Conservation (phyloP, 768 basidiomycete genomes). For the Rhodocollybia butyracea region DNA sequence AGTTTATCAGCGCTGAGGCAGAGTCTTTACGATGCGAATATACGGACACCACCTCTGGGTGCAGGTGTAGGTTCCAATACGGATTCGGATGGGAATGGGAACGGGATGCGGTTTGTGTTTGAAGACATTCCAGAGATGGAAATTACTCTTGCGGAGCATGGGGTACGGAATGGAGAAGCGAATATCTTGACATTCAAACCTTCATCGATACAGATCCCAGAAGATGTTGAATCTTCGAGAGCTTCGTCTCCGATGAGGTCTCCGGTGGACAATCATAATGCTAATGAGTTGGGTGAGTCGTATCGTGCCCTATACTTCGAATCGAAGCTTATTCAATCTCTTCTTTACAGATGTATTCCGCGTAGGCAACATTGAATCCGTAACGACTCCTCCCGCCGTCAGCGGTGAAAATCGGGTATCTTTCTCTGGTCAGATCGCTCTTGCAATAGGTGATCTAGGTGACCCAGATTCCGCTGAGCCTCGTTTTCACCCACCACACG, state of each 20-base stretch:
- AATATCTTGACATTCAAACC: slow-evolving; percentile 36
- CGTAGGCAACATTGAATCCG: slow-evolving; percentile 47
- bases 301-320: neutral
- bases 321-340: neutral
- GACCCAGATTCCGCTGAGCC: too few relatives aligned
- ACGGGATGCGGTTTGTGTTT: slow-evolving; percentile 16
- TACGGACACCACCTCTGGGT: slow-evolving; percentile 25
- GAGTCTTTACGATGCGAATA: slow-evolving; percentile 32
- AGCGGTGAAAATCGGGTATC: slow-evolving; percentile 36
- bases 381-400: slow-evolving; percentile 46
- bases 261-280: slow-evolving; percentile 32
- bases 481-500: slow-evolving; percentile 4
- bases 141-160: too few relatives aligned
- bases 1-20: slow-evolving; percentile 21
- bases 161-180: slow-evolving; percentile 15
- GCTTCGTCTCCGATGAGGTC: slow-evolving; percentile 36
- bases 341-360: slow-evolving; percentile 40
- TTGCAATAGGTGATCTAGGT: slow-evolving; percentile 16
- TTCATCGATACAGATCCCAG: slow-evolving; percentile 41
- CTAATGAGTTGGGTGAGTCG: slow-evolving; percentile 37
- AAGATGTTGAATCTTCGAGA: slow-evolving; percentile 45
- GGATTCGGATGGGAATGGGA: too few relatives aligned
- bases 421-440: slow-evolving; percentile 34
- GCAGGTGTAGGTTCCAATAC: too few relatives aligned
- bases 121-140: slow-evolving; percentile 10